These are phyloP conservation scores for Debaryomyces prosopidis DNA, from an alignment of 805 yeast genomes.

Conservation along the genomic window DNA sequence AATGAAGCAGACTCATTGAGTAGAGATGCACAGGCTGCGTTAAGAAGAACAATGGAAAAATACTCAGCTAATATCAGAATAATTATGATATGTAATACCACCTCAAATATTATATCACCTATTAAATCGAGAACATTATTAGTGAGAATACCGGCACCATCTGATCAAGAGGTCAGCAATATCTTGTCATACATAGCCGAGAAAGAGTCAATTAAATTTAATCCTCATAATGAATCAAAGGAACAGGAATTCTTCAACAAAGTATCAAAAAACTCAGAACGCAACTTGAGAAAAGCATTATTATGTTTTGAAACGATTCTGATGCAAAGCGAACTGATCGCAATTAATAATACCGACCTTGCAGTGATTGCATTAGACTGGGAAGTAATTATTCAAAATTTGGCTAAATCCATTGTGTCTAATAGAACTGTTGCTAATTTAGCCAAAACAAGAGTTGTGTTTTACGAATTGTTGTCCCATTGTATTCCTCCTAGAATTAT, in stretches of 20 bases:
- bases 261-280: constrained; percentile 56
- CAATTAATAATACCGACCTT: constrained; percentile 23
- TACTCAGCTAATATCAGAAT: constrained; percentile 85
- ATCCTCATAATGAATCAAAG: constrained; percentile 38
- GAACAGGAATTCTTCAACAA: constrained; percentile 38
- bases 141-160: constrained; percentile 86
- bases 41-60: constrained; percentile 95
- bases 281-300: constrained; percentile 78
- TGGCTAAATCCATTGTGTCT: constrained; percentile 59
- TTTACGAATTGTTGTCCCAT: constrained; percentile 87
- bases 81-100: constrained; percentile 81
- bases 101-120: constrained; percentile 90
- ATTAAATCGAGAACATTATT: constrained; percentile 89
- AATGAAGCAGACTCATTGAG: constrained; percentile 90
- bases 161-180: constrained; percentile 51
- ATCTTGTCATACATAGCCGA: constrained; percentile 58
- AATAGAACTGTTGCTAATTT: constrained; percentile 65
- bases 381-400: constrained; percentile 72
- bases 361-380: constrained; percentile 78
- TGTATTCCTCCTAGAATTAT: constrained; percentile 90
- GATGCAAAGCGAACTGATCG: constrained; percentile 61
- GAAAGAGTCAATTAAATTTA: constrained; percentile 52
- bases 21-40: constrained; percentile 93
- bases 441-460: constrained; percentile 61
- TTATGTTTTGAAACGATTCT: constrained; percentile 80